These are phyloP conservation scores for Paraurostyla sp. DNA, from an alignment of 73 alveolate species.

Conservation along the genomic window DNA sequence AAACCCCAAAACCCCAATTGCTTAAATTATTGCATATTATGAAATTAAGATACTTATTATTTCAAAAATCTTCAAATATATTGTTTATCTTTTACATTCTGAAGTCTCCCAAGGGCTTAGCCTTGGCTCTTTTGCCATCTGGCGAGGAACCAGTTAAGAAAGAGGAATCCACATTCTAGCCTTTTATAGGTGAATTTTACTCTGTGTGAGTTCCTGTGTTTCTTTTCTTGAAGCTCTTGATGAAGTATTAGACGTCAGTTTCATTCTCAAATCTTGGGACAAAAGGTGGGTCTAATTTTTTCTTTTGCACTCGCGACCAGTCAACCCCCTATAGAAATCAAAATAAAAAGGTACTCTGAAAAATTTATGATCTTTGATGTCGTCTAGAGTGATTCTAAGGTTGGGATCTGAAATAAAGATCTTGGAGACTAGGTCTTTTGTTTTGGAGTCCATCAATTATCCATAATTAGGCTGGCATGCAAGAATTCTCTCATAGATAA, in stretches of 20 bases:
- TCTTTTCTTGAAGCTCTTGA: neutral
- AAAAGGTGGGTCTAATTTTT: constrained; percentile 6
- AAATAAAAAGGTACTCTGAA: constrained; percentile 41
- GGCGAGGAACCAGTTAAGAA: constrained; percentile 49
- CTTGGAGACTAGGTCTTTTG: constrained; percentile 62
- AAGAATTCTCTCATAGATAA: constrained; percentile 17
- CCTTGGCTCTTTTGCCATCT: constrained; percentile 25
- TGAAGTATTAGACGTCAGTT: neutral
- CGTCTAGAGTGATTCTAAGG: constrained; percentile 62
- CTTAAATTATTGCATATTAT: neutral
- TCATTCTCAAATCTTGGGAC: neutral
- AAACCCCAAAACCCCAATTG: no score
- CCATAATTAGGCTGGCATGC: constrained; percentile 52
- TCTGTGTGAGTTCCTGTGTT: neutral
- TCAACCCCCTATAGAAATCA: neutral
- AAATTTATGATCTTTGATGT: constrained; percentile 66
- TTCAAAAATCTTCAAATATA: constrained; percentile 26
- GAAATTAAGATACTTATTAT: neutral
- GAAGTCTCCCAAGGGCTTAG: constrained; percentile 43
- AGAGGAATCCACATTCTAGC: neutral
- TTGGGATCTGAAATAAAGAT: constrained; percentile 73
- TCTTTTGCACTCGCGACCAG: neutral
- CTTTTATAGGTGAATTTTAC: neutral
- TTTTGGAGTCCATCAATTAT: constrained; percentile 27
- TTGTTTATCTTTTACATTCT: constrained; percentile 28